Evolutionary conservation across 805 yeast species (phyloP), one percentile per base, ranked within the genome.

Genomic region (Candida boidinii): DNA sequence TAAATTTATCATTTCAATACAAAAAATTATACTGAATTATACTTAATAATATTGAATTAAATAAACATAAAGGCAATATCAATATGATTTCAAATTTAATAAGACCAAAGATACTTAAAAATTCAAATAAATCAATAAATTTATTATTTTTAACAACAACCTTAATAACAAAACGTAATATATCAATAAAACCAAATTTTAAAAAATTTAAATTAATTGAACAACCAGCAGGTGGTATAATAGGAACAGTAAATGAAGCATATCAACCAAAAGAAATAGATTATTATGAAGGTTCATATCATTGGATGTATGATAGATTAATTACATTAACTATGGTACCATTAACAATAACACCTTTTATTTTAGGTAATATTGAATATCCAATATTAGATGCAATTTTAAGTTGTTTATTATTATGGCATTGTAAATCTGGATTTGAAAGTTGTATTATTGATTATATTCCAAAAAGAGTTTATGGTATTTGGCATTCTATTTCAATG

Each of bases 401-500:
- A 48, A 61, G 76, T 12, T 61, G 76, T 3, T 55, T 74, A 11
- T 49, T 80, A 30, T 57, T 82, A 42, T 66, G 70, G 49, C 92
- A 83, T 54, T 67, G 76, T 35, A 73, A 71, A 53, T 73, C 74
- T 30, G 94, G 92, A 3, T 76, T 81, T 64, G 77, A 75, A 49
- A 66, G 84, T 27, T 80, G 92, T 65, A 82, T 83, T 45, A 70
- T 71, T 36, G 92, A 83, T 56, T 80, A 81, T 59, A 77, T 83
- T 34, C 92, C 90, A 32, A 62, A 62, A 51, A 72, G 90, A 62
- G 83, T 76, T 23, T 83, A 70, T 48, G 87, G 88, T 12, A 42
- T 64, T 22, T 68, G 71, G 68, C 84, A 80, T 58, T 66, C 62
- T 37, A 55, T 54, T 38, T 82, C 84, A 36, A 71, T 72, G 70